Evolutionary conservation across 139 green algal species (phyloP).

Genomic region (Closterium sp.): DNA sequence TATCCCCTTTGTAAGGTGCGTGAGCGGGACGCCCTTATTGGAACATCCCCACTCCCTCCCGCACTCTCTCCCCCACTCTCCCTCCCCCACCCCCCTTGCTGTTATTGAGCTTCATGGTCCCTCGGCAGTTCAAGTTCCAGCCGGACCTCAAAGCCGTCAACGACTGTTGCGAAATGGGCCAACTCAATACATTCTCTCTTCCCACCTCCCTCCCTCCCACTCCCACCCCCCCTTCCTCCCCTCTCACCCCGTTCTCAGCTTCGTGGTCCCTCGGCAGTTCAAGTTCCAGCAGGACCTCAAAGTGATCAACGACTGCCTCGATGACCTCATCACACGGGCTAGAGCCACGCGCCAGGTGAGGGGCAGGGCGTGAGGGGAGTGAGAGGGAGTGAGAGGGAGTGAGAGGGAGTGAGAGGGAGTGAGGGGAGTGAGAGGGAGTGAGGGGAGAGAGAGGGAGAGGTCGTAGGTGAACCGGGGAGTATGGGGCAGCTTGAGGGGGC

Average conservation of each 20-base stretch:
- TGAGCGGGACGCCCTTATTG: too few relatives aligned
- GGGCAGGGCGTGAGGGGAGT: background rate
- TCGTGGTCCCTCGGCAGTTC: constrained; percentile 70
- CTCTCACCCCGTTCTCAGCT: background rate
- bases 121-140: constrained; percentile 74
- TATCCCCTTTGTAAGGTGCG: background rate
- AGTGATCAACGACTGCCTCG: constrained; percentile 72
- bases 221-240: background rate
- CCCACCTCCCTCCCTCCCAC: background rate
- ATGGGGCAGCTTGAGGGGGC: too few relatives aligned
- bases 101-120: constrained; percentile 54
- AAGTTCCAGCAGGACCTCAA: constrained; percentile 86
- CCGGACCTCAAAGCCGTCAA: constrained; percentile 80
- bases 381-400: too few relatives aligned
- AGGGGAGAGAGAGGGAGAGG: too few relatives aligned
- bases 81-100: background rate
- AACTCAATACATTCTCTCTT: background rate
- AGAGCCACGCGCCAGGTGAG: constrained; percentile 48
- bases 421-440: too few relatives aligned
- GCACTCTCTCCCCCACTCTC: background rate
- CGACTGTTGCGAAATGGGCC: constrained; percentile 85
- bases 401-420: too few relatives aligned
- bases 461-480: too few relatives aligned
- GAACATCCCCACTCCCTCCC: background rate
- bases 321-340: constrained; percentile 79